phyloP scores from a whole-genome alignment of 73 alveolate genomes.

The Tetrahymena elliotti region DNA sequence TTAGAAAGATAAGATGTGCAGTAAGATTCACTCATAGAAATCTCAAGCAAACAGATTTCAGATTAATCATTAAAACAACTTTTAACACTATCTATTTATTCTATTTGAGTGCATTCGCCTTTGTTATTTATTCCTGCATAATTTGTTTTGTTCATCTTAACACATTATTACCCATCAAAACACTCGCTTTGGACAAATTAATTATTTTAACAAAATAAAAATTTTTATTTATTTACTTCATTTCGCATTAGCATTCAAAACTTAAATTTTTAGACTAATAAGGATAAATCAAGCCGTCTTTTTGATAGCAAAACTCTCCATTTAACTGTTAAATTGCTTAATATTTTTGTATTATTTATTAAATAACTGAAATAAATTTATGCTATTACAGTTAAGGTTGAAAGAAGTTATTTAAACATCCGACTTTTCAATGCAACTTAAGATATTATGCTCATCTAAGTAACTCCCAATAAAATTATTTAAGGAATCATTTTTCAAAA shows the following conservation, averaged over 20 bases:
- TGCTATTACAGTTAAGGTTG: neutral
- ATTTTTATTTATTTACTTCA: too few relatives aligned
- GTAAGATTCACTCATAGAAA: neutral
- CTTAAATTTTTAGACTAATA: too few relatives aligned
- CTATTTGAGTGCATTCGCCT: neutral
- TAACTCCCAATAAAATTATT: neutral
- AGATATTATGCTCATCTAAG: too few relatives aligned
- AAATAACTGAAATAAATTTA: too few relatives aligned
- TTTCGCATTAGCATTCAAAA: neutral
- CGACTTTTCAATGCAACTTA: neutral
- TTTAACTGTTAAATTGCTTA: neutral
- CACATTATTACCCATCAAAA: neutral
- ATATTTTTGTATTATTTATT: too few relatives aligned
- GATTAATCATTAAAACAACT: neutral
- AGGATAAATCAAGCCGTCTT: too few relatives aligned
- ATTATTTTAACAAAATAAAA: too few relatives aligned
- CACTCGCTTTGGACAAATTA: too few relatives aligned
- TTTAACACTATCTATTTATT: neutral
- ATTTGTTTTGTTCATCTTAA: neutral
- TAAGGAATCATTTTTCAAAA: neutral
- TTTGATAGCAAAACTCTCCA: too few relatives aligned
- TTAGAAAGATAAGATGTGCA: neutral
- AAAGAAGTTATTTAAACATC: neutral
- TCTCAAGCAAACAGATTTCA: neutral
- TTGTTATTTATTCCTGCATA: neutral